Conservation (phyloP, 768 basidiomycete genomes). For the Agrocybe praecox region DNA sequence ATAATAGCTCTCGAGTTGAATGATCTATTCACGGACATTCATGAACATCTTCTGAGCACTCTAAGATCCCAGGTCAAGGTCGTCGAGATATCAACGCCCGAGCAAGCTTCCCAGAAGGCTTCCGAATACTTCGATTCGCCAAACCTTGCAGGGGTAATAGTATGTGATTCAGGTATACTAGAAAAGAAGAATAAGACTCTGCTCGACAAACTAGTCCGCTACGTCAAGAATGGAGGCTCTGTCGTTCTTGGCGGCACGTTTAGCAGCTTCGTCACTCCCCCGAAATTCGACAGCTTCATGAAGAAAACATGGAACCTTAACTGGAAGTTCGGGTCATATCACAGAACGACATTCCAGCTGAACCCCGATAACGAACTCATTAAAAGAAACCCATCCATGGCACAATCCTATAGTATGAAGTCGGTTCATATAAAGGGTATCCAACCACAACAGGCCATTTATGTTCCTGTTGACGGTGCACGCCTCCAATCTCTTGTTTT, state of each 20-base stretch:
- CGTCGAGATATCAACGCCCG: constrained; percentile 14
- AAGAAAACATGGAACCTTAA: constrained; percentile 31
- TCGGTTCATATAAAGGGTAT: constrained; percentile 36
- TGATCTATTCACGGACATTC: constrained; percentile 20
- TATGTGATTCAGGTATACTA: constrained; percentile 37
- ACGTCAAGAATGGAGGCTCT: constrained; percentile 37
- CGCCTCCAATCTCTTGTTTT: constrained; percentile 29
- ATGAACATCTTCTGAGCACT: constrained; percentile 27
- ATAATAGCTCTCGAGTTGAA: constrained; percentile 30
- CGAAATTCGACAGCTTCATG: constrained; percentile 29
- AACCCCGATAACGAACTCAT: constrained; percentile 32
- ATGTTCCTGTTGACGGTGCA: constrained; percentile 26
- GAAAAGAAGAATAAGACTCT: constrained; percentile 20
- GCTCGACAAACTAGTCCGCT: constrained; percentile 35
- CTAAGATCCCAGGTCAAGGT: constrained; percentile 24
- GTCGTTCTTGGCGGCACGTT: constrained; percentile 37
- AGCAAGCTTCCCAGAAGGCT: constrained; percentile 14
- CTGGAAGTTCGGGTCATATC: constrained; percentile 42
- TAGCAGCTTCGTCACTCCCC: constrained; percentile 25
- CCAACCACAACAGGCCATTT: constrained; percentile 30
- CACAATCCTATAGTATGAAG: constrained; percentile 42
- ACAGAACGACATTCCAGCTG: constrained; percentile 36
- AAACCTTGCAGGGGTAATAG: constrained; percentile 32
- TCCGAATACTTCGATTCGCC: constrained; percentile 26
- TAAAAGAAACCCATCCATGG: constrained; percentile 28